These are phyloP conservation scores for Gracilaria gracilis DNA, from an alignment of 23 red algal genomes.

Conservation along the genomic window DNA sequence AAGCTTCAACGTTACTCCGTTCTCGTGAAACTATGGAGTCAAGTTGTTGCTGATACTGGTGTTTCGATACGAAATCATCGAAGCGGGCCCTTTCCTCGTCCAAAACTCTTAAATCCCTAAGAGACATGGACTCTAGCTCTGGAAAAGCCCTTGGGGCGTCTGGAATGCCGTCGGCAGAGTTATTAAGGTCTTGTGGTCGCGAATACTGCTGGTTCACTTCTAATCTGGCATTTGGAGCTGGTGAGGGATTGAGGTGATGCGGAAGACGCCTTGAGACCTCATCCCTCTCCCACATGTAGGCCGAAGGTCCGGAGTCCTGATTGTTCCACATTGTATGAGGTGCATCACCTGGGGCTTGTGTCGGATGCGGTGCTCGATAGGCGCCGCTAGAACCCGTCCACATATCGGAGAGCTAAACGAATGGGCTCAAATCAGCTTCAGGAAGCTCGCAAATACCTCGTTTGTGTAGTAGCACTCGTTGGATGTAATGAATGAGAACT, in stretches of 20 bases:
- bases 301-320: background rate
- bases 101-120: constrained; percentile 49
- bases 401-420: background rate
- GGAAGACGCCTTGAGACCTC: background rate
- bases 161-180: constrained; percentile 48
- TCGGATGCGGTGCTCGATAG: constrained; percentile 18
- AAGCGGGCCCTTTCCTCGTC: constrained; percentile 66
- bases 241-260: background rate
- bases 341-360: constrained; percentile 14
- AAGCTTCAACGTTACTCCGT: constrained; percentile 35
- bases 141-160: constrained; percentile 55
- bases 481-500: too few species aligned
- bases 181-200: background rate
- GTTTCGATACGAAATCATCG: constrained; percentile 74
- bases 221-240: background rate
- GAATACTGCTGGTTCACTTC: background rate
- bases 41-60: constrained; percentile 50
- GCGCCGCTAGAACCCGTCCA: constrained; percentile 37
- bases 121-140: constrained; percentile 56
- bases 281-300: constrained; percentile 31
- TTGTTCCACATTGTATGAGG: constrained; percentile 14
- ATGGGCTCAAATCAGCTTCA: background rate
- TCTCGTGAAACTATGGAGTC: constrained; percentile 29
- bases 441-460: background rate
- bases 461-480: background rate